phyloP scores from a whole-genome alignment of 345 rosid genomes.

The Moricandia moricandioides region DNA sequence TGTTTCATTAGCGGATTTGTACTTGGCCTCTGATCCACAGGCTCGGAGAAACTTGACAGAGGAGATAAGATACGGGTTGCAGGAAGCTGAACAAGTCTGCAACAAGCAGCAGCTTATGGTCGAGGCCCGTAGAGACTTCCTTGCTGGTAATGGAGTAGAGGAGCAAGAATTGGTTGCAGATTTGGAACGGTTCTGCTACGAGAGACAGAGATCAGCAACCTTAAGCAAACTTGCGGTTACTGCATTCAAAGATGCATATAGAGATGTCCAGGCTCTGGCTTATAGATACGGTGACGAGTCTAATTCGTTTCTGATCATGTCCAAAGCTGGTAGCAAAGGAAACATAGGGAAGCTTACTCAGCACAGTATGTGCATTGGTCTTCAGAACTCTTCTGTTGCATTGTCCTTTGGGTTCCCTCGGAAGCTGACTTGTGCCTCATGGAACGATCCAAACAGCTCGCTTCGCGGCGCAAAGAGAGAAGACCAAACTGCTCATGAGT shows the following conservation, averaged over 20 bases:
- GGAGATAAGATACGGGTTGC: conserved; percentile 61
- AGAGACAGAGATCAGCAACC: conserved; percentile 77
- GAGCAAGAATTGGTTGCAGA: conserved; percentile 35
- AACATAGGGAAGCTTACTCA: conserved; percentile 73
- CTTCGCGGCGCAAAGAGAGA: conserved; percentile 15
- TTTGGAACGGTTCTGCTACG: conserved; percentile 44
- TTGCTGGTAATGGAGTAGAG: conserved; percentile 47
- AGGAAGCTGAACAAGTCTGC: conserved; percentile 64
- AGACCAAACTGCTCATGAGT: conserved; percentile 35
- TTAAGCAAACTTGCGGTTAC: conserved; percentile 71
- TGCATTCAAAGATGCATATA: conserved; percentile 67
- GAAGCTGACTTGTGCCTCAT: conserved; percentile 58
- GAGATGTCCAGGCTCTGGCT: conserved; percentile 71
- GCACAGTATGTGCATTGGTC: conserved; percentile 85
- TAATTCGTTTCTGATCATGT: conserved; percentile 75
- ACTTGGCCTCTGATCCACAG: conserved; percentile 50
- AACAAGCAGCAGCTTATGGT: conserved; percentile 72
- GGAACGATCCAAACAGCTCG: conserved; percentile 54
- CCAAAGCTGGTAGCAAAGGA: conserved; percentile 93
- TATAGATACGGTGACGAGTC: conserved; percentile 57
- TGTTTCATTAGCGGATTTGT: conserved; percentile 77
- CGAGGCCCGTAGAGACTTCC: conserved; percentile 56
- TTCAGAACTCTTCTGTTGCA: conserved; percentile 76
- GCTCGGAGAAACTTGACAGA: conserved; percentile 58
- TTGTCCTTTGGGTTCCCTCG: conserved; percentile 80